Conservation (phyloP, 441 rosid species). For the Euphorbia celastroides region DNA sequence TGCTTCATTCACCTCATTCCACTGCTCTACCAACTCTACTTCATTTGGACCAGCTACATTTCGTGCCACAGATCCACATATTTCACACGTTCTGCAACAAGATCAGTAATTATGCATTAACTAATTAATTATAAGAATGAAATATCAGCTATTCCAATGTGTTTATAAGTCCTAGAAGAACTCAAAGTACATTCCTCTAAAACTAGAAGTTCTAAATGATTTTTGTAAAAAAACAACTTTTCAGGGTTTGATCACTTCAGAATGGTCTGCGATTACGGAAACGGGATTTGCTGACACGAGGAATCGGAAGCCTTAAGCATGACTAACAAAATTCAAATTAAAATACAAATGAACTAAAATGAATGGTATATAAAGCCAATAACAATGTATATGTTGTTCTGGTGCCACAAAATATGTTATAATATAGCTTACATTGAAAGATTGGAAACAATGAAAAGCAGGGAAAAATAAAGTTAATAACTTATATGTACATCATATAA, state of each 20-base stretch:
- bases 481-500: not conserved
- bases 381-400: not conserved
- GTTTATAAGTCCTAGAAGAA: not conserved
- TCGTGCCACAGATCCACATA: constrained; percentile 44
- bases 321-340: not conserved
- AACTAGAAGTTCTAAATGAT: too few relatives aligned
- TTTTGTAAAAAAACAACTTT: too few relatives aligned
- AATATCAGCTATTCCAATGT: too few relatives aligned
- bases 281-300: too few relatives aligned
- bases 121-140: too few relatives aligned
- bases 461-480: not conserved
- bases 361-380: not conserved
- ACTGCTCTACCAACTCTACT: constrained; percentile 24
- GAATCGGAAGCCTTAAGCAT: too few relatives aligned
- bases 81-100: constrained; percentile 61
- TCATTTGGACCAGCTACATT: constrained; percentile 37
- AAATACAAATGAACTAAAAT: not conserved
- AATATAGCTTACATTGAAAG: not conserved
- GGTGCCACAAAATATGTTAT: not conserved
- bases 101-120: too few relatives aligned
- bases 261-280: too few relatives aligned
- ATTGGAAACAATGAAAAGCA: not conserved
- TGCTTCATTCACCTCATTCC: constrained; percentile 23
- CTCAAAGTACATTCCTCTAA: not conserved
- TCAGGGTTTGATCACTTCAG: too few relatives aligned